A percentile compares a stretch with the other conserved stretches of the same genome.
phyloP scores from a whole-genome alignment of 306 rosid species.

The Vicia faba region DNA sequence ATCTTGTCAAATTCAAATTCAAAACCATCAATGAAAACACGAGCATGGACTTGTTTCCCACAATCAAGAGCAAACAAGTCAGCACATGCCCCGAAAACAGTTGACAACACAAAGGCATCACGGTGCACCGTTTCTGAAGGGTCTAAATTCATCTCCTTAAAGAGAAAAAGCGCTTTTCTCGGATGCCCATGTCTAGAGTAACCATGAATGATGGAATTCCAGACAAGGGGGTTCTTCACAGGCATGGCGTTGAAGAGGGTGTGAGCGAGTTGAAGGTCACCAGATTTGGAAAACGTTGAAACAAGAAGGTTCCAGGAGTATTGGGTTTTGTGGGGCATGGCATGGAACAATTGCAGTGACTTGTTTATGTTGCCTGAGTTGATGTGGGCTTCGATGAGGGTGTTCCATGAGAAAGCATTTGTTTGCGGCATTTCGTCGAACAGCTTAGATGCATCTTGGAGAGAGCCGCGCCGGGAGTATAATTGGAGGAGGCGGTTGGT shows the following conservation, averaged over 20 bases:
- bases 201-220: constrained; percentile 74
- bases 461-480: constrained; percentile 47
- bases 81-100: constrained; percentile 62
- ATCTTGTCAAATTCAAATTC: constrained; percentile 57
- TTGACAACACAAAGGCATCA: constrained; percentile 61
- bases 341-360: constrained; percentile 56
- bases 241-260: constrained; percentile 67
- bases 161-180: constrained; percentile 54
- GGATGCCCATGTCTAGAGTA: constrained; percentile 59
- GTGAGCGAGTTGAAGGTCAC: constrained; percentile 52
- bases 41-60: constrained; percentile 84
- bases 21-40: constrained; percentile 48
- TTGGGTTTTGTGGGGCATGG: constrained; percentile 59
- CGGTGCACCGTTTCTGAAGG: constrained; percentile 34
- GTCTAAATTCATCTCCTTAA: constrained; percentile 60
- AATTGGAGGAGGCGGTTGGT: constrained; percentile 73
- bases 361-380: constrained; percentile 47
- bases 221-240: constrained; percentile 50
- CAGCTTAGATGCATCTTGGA: constrained; percentile 49
- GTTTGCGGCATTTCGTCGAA: constrained; percentile 66
- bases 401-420: constrained; percentile 68
- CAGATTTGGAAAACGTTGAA: constrained; percentile 58
- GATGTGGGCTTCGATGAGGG: constrained; percentile 59
- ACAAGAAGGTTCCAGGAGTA: constrained; percentile 65
- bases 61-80: constrained; percentile 58